Evolutionary conservation across 2,329 filamentous ascomycete species (phyloP).

Genomic region (Sporothrix brunneoviolacea): DNA sequence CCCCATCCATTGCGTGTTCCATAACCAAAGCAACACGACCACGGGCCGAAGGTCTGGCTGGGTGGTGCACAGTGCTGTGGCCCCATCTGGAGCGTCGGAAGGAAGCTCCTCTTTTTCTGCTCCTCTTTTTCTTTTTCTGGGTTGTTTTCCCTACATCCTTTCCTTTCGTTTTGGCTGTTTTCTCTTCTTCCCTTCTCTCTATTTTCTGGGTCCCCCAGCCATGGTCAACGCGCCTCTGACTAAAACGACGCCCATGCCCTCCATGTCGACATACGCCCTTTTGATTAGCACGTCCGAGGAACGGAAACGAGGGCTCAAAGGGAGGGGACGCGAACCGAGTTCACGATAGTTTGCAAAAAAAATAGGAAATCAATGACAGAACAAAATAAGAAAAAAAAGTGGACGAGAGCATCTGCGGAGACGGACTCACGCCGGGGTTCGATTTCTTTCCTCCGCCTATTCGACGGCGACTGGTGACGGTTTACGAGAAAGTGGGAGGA

Average conservation of each 20-base stretch:
- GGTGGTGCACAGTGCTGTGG: too few species aligned
- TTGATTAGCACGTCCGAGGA: not conserved
- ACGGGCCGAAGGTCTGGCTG: too few species aligned
- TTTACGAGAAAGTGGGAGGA: not conserved
- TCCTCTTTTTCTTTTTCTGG: not conserved
- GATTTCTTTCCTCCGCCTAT: too few species aligned
- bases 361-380: not conserved
- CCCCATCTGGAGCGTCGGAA: too few species aligned
- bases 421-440: too few species aligned
- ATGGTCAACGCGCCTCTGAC: not conserved
- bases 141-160: not conserved
- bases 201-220: not conserved
- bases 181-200: not conserved
- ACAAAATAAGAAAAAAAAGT: not conserved
- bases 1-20: not conserved
- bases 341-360: slow-evolving; percentile 2
- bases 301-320: slow-evolving; percentile 1
- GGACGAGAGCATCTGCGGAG: not conserved
- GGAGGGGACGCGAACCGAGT: not conserved
- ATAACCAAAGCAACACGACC: not conserved
- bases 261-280: too few species aligned
- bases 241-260: slow-evolving; percentile 3
- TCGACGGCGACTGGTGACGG: too few species aligned
- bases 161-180: not conserved
- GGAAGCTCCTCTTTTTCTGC: not conserved